These are phyloP conservation scores for Daldinia loculata DNA, from an alignment of 495 filamentous ascomycete genomes.

Conservation along the genomic window DNA sequence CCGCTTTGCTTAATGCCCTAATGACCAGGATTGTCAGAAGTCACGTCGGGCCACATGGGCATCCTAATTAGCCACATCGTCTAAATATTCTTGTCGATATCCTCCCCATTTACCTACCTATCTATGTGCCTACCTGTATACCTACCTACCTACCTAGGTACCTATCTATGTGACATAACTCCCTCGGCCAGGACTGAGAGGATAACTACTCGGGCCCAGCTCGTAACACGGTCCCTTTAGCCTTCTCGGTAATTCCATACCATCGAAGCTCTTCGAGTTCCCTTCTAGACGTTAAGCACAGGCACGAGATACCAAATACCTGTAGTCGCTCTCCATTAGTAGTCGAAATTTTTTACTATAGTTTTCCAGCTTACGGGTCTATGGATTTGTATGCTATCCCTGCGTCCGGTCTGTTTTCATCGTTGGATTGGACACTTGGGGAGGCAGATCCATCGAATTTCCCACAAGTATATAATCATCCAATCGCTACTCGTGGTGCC, in stretches of 20 bases:
- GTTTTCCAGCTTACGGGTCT: slow-evolving; percentile 33
- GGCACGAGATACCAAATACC: slow-evolving; percentile 22
- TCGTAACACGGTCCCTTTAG: slow-evolving; percentile 24
- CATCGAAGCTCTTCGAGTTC: slow-evolving; percentile 22
- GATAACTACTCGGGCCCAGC: slow-evolving; percentile 17
- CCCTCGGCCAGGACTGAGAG: slow-evolving; percentile 32
- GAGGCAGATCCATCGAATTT: slow-evolving; percentile 32
- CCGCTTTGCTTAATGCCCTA: slow-evolving; percentile 46
- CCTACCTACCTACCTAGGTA: slow-evolving; percentile 5
- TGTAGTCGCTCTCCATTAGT: slow-evolving; percentile 35
- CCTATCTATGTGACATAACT: slow-evolving; percentile 39
- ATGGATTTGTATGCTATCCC: slow-evolving; percentile 26
- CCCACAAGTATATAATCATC: slow-evolving; percentile 31
- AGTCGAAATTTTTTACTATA: slow-evolving; percentile 38
- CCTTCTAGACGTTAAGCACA: slow-evolving; percentile 29
- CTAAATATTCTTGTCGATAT: slow-evolving; percentile 47
- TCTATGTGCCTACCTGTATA: too few relatives aligned
- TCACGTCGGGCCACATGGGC: slow-evolving; percentile 50
- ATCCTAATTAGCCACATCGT: slow-evolving; percentile 50
- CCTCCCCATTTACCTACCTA: slow-evolving; percentile 29
- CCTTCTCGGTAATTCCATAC: slow-evolving; percentile 18
- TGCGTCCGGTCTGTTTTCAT: slow-evolving; percentile 37
- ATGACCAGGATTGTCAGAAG: slow-evolving; percentile 47
- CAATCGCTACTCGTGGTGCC: slow-evolving; percentile 34
- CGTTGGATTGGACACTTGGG: slow-evolving; percentile 28